These are phyloP conservation scores for Penicillium sp. DNA, from an alignment of 2,329 filamentous ascomycete species.

Conservation along the genomic window DNA sequence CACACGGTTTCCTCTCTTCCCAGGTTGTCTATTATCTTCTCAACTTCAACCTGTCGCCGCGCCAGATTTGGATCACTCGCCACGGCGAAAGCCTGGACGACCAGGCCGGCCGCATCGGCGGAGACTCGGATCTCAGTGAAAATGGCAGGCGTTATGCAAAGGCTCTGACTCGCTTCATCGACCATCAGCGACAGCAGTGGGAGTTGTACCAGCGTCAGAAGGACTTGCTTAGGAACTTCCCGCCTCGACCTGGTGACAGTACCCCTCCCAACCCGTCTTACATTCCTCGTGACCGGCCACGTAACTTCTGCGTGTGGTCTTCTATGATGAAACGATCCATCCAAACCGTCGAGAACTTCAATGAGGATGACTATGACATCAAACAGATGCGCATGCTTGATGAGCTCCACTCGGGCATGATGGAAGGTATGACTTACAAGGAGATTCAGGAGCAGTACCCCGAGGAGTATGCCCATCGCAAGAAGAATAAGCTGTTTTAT, in stretches of 20 bases:
- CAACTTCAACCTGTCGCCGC: conserved; percentile 92
- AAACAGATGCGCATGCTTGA: conserved; percentile 99
- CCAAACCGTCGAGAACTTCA: conserved; percentile 84
- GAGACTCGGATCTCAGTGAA: conserved; percentile 79
- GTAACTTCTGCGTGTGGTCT: conserved; percentile 98
- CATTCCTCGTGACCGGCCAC: conserved; percentile 56
- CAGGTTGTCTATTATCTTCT: conserved; percentile 92
- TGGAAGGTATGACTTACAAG: conserved; percentile 92
- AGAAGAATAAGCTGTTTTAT: conserved; percentile 87
- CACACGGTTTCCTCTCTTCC: conserved; percentile 86
- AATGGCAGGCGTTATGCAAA: conserved; percentile 76
- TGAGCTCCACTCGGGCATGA: conserved; percentile 86
- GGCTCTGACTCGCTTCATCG: conserved; percentile 80
- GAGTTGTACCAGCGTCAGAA: conserved; percentile 77
- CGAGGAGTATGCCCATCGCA: conserved; percentile 77
- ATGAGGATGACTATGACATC: conserved; percentile 92
- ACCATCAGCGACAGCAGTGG: conserved; percentile 76
- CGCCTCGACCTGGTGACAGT: conserved; percentile 84
- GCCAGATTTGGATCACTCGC: conserved; percentile 97
- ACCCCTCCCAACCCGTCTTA: conserved; percentile 92
- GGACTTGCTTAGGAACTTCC: conserved; percentile 73
- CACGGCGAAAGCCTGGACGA: conserved; percentile 93
- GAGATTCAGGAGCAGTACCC: conserved; percentile 78
- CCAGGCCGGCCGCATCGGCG: conserved; percentile 80
- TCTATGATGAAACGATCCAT: conserved; percentile 92